Conservation (phyloP, 2,329 filamentous ascomycete species). For the Didymella pomorum region DNA sequence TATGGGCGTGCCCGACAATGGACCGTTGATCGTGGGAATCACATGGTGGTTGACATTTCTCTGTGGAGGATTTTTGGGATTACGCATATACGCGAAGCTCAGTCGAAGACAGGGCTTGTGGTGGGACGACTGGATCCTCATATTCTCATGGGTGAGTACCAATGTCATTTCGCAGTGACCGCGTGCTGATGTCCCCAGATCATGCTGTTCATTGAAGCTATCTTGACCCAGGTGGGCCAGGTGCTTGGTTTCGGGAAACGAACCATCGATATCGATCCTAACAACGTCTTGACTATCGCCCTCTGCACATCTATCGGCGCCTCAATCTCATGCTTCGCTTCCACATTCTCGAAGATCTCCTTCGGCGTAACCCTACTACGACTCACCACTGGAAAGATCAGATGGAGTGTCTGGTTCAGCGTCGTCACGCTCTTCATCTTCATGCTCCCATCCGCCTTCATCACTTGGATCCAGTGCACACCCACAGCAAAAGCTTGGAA, state of each 20-base stretch:
- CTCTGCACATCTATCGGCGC: constrained; percentile 28
- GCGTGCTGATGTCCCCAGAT: constrained; percentile 23
- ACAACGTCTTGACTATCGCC: constrained; percentile 28
- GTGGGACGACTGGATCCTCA: constrained; percentile 44
- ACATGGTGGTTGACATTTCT: constrained; percentile 38
- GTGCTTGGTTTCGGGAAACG: constrained; percentile 37
- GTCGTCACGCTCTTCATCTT: constrained; percentile 35
- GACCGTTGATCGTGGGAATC: constrained; percentile 34
- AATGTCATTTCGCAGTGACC: not conserved
- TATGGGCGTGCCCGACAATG: constrained; percentile 30
- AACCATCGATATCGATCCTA: constrained; percentile 24
- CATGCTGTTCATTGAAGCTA: constrained; percentile 32
- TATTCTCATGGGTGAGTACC: constrained; percentile 35
- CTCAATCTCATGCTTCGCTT: constrained; percentile 37
- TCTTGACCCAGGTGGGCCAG: constrained; percentile 33
- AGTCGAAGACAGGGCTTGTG: constrained; percentile 37
- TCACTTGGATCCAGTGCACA: constrained; percentile 33
- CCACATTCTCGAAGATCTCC: constrained; percentile 39
- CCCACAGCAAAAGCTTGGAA: constrained; percentile 32
- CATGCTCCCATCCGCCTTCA: constrained; percentile 36
- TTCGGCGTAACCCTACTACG: constrained; percentile 42
- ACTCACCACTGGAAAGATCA: constrained; percentile 24
- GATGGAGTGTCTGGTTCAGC: constrained; percentile 37
- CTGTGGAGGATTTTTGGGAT: constrained; percentile 31
- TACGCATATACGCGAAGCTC: constrained; percentile 40